Percentiles rank a stretch among this genome's conserved stretches.
phyloP scores from a whole-genome alignment of 1,139 yeast species.

The Geotrichum restrictum region DNA sequence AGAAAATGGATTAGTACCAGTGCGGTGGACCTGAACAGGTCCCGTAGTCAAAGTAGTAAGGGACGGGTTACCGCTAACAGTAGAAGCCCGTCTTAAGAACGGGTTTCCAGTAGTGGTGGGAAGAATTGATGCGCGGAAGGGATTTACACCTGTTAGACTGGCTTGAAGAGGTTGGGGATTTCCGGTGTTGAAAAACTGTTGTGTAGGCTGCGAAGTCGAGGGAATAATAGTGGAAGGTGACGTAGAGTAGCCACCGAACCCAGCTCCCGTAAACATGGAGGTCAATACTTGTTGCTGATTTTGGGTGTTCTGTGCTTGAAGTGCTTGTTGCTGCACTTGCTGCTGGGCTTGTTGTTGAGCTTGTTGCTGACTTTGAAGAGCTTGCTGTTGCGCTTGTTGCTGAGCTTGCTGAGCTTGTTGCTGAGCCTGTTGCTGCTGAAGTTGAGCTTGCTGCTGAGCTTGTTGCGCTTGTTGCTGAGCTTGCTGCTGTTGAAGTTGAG shows the following conservation, averaged over 20 bases:
- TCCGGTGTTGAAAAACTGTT: conserved; percentile 20
- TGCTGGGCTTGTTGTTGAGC: conserved; percentile 20
- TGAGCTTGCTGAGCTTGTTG: conserved; percentile 5
- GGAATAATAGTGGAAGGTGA: conserved; percentile 29
- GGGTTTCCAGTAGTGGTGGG: conserved; percentile 29
- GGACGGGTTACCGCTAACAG: conserved; percentile 23
- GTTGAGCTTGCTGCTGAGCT: not conserved
- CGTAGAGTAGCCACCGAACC: conserved; percentile 51
- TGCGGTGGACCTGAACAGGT: conserved; percentile 31
- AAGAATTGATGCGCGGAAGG: conserved; percentile 30
- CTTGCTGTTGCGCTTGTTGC: conserved; percentile 12
- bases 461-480: not conserved
- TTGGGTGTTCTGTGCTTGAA: not conserved
- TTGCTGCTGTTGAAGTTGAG: not conserved
- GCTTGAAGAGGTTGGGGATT: conserved; percentile 25
- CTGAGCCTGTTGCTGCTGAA: not conserved
- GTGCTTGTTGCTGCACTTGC: not conserved
- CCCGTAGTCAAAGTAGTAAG: conserved; percentile 28
- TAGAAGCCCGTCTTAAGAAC: conserved; percentile 27
- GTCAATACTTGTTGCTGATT: conserved; percentile 6
- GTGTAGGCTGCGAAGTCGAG: conserved; percentile 24
- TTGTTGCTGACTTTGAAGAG: conserved; percentile 21
- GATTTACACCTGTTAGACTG: conserved; percentile 33
- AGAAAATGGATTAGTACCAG: conserved; percentile 50
- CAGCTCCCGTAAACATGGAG: conserved; percentile 49